phyloP scores from a whole-genome alignment of 1,284 basidiomycete species.

The Takashimella tepidaria region DNA sequence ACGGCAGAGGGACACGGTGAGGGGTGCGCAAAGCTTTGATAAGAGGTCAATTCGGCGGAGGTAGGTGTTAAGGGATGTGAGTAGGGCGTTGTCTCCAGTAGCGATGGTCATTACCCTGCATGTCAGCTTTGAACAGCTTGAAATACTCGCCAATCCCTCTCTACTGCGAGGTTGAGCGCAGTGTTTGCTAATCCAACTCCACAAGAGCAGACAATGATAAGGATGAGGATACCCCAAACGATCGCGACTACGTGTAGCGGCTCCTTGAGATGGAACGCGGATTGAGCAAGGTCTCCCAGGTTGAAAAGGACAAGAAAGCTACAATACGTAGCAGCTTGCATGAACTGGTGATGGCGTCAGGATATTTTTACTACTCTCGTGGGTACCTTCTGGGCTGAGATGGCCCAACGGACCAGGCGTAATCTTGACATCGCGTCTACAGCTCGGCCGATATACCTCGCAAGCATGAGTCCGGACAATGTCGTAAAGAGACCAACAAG shows the following conservation, averaged over 20 bases:
- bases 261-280: conserved; percentile 2
- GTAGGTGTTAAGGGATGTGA: conserved; percentile 45
- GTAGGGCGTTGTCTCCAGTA: conserved; percentile 21
- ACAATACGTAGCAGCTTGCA: not conserved
- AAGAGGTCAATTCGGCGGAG: conserved; percentile 51
- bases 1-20: conserved; percentile 51
- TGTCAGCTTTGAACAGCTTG: not conserved
- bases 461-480: conserved; percentile 41
- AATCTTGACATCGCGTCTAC: conserved; percentile 39
- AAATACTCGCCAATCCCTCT: conserved; percentile 49
- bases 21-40: conserved; percentile 50
- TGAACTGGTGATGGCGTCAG: not conserved
- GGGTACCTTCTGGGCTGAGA: conserved; percentile 47
- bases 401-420: conserved; percentile 39
- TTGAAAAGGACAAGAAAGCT: not conserved
- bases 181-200: conserved; percentile 45
- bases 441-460: conserved; percentile 45
- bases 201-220: conserved; percentile 41
- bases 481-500: conserved; percentile 50
- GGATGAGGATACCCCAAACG: conserved; percentile 34
- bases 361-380: no score
- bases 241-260: not conserved
- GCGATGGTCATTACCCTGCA: conserved; percentile 48
- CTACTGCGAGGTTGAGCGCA: conserved; percentile 49
- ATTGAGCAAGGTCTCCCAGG: no score